Evolutionary conservation across 441 rosid genomes (phyloP).

Genomic region (Lagerstroemia fauriei): DNA sequence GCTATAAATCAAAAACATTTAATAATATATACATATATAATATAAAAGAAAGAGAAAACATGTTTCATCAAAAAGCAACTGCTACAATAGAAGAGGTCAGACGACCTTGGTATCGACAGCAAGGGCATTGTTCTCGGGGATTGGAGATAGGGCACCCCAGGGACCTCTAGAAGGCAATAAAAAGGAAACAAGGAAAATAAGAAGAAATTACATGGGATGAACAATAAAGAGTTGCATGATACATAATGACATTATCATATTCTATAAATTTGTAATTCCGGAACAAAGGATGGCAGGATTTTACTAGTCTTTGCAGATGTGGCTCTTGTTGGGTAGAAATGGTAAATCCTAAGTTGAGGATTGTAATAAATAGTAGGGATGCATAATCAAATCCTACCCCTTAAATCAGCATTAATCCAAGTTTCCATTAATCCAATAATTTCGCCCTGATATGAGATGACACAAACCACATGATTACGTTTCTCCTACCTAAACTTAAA

Average conservation of each 20-base stretch:
- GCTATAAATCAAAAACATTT: constrained; percentile 41
- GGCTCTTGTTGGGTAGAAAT: no score
- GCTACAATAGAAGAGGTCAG: background rate
- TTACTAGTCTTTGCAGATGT: no score
- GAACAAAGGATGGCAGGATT: no score
- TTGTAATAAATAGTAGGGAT: no score
- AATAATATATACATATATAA: background rate
- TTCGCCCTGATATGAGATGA: no score
- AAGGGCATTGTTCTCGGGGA: constrained; percentile 89
- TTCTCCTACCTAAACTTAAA: no score
- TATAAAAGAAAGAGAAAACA: background rate
- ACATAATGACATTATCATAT: background rate
- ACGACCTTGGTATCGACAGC: constrained; percentile 76
- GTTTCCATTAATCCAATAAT: background rate
- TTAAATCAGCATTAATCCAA: background rate
- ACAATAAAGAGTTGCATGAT: background rate
- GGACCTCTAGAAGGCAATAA: constrained; percentile 67
- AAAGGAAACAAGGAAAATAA: constrained; percentile 1
- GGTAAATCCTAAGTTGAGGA: no score
- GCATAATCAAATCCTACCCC: no score
- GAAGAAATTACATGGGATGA: background rate
- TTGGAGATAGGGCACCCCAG: constrained; percentile 92
- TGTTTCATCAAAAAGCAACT: background rate
- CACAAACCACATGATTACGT: no score
- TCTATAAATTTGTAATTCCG: background rate